phyloP scores from a whole-genome alignment of 177 flowering plant genomes.

The Vitis hybrid region DNA sequence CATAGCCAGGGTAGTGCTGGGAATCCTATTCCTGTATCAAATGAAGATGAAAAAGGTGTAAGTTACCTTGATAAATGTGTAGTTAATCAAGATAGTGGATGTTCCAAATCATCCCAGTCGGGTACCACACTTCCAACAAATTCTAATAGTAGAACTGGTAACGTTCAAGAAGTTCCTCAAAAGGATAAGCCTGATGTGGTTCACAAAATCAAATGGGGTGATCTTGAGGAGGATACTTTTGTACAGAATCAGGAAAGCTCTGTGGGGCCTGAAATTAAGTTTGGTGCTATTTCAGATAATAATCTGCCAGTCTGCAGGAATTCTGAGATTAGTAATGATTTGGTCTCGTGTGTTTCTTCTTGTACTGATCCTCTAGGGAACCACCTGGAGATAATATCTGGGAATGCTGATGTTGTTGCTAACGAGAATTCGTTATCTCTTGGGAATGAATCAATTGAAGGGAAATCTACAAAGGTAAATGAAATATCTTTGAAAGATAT shows the following conservation, averaged over 20 bases:
- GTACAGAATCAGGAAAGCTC: conserved; percentile 24
- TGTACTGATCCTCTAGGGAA: conserved; percentile 28
- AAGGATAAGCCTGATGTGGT: conserved; percentile 27
- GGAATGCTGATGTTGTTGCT: conserved; percentile 15
- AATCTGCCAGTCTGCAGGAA: conserved; percentile 20
- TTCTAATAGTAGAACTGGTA: conserved; percentile 11
- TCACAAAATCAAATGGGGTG: conserved; percentile 79
- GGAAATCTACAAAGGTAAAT: conserved; percentile 29
- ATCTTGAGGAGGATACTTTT: conserved; percentile 60
- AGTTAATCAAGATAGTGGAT: conserved; percentile 30
- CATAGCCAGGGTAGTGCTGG: conserved; percentile 15
- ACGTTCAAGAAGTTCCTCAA: conserved; percentile 13
- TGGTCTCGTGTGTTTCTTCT: conserved; percentile 22
- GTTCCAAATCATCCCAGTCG: conserved; percentile 9
- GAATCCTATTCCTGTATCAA: conserved; percentile 18
- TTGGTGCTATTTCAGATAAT: conserved; percentile 37
- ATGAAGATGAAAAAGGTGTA: conserved; percentile 27
- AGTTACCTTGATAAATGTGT: conserved; percentile 32
- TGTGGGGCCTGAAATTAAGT: conserved; percentile 31
- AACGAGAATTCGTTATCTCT: conserved; percentile 10
- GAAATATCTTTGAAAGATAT: conserved; percentile 30
- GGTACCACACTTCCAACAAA: conserved; percentile 1
- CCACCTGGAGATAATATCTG: conserved; percentile 11
- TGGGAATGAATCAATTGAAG: conserved; percentile 19
- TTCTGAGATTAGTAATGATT: conserved; percentile 17